Percentiles rank a stretch among this genome's conserved stretches.
These are phyloP conservation scores for Hypoxylon rickii DNA, from an alignment of 495 filamentous ascomycete genomes.

Conservation along the genomic window DNA sequence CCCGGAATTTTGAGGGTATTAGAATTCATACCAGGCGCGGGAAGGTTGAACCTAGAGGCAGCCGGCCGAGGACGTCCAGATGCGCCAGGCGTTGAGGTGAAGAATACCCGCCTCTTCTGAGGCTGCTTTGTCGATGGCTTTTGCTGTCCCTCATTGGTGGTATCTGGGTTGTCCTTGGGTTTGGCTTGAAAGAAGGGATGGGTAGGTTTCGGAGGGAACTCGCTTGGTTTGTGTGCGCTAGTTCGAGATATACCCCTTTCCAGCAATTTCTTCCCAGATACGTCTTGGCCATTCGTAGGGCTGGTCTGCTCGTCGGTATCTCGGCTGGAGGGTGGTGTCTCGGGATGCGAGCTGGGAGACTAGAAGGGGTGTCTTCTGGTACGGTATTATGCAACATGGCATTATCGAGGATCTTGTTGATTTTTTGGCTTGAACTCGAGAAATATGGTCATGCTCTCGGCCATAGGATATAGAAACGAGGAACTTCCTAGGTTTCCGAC, in stretches of 20 bases:
- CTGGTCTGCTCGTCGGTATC: constrained; percentile 3
- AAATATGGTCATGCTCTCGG: constrained; percentile 32
- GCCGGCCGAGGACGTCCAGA: constrained; percentile 34
- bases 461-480: constrained; percentile 45
- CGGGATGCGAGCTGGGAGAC: background rate
- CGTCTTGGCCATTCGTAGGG: background rate
- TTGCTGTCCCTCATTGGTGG: constrained; percentile 19
- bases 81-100: constrained; percentile 42
- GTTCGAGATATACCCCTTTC: constrained; percentile 24
- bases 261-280: background rate
- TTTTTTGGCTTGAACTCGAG: constrained; percentile 44
- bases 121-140: constrained; percentile 15
- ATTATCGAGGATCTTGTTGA: constrained; percentile 41
- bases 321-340: constrained; percentile 14
- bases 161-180: constrained; percentile 13
- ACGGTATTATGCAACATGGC: no score
- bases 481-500: constrained; percentile 23
- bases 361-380: no score
- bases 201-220: constrained; percentile 60
- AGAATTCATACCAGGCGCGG: constrained; percentile 41
- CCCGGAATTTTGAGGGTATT: constrained; percentile 60
- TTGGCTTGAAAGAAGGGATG: constrained; percentile 81
- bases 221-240: background rate
- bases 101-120: constrained; percentile 36
- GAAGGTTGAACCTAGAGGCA: constrained; percentile 27